These are phyloP conservation scores for Nakaseomyces sp. DNA, from an alignment of 1,139 yeast species.

Conservation along the genomic window DNA sequence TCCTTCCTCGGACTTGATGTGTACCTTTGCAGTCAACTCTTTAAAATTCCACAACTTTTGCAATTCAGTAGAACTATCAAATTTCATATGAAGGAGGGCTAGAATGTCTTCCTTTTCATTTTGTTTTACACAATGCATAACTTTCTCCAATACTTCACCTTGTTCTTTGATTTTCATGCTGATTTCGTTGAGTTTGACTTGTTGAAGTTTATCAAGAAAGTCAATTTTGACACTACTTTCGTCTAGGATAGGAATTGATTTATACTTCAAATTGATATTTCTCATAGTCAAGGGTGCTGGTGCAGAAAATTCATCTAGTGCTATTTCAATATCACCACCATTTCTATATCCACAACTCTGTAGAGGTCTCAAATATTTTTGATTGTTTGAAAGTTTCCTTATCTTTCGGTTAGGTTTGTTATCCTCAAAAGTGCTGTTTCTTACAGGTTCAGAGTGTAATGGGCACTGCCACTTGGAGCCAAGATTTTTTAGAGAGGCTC, in stretches of 20 bases:
- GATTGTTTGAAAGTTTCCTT: constrained; percentile 45
- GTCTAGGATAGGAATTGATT: constrained; percentile 39
- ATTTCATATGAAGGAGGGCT: neutral
- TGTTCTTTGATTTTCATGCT: constrained; percentile 22
- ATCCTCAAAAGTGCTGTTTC: constrained; percentile 30
- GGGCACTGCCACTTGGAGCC: constrained; percentile 94
- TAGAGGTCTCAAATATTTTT: constrained; percentile 43
- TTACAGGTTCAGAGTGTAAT: constrained; percentile 46
- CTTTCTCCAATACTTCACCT: constrained; percentile 25
- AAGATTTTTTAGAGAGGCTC: constrained; percentile 63
- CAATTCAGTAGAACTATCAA: constrained; percentile 17
- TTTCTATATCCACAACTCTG: constrained; percentile 55
- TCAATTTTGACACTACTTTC: constrained; percentile 69
- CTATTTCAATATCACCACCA: constrained; percentile 58
- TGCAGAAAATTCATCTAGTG: constrained; percentile 41
- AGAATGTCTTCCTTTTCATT: constrained; percentile 5
- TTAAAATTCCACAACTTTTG: constrained; percentile 27
- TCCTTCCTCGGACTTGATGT: constrained; percentile 11
- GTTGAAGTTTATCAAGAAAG: constrained; percentile 47
- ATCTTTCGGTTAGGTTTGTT: constrained; percentile 9
- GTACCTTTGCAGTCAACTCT: constrained; percentile 28
- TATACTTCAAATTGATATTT: constrained; percentile 31
- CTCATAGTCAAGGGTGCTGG: constrained; percentile 34
- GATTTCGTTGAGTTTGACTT: constrained; percentile 21
- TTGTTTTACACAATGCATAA: constrained; percentile 10